Evolutionary conservation across 1,284 basidiomycete genomes (phyloP).

Genomic region (Ceratorhiza oryzae-sativae): DNA sequence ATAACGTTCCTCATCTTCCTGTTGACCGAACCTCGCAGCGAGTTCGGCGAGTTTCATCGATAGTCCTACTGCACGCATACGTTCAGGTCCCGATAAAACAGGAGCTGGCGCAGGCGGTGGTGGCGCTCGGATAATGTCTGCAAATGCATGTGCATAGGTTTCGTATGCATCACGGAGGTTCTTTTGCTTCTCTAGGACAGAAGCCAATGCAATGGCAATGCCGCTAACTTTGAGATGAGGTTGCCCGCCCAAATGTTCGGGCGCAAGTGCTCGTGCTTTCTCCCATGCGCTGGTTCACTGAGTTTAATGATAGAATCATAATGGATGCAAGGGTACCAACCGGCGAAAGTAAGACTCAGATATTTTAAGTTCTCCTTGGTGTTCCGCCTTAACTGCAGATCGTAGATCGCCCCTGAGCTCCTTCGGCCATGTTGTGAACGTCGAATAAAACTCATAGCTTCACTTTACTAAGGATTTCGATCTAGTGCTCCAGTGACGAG

Average conservation of each 20-base stretch:
- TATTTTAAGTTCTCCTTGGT: constrained; percentile 64
- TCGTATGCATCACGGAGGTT: constrained; percentile 61
- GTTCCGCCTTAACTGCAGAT: constrained; percentile 67
- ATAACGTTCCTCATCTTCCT: constrained; percentile 64
- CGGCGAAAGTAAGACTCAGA: constrained; percentile 63
- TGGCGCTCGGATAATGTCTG: constrained; percentile 48
- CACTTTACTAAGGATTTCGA: constrained; percentile 11
- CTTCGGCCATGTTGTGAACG: constrained; percentile 69
- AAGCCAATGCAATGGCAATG: constrained; percentile 69
- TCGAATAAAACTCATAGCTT: constrained; percentile 69
- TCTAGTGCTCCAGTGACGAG: not conserved
- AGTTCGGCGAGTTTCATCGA: constrained; percentile 73
- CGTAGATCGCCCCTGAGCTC: constrained; percentile 69
- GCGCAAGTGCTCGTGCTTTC: constrained; percentile 60
- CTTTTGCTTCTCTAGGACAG: constrained; percentile 62
- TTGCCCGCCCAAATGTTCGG: constrained; percentile 58
- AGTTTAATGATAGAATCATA: not conserved
- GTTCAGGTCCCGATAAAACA: constrained; percentile 55
- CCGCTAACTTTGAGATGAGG: constrained; percentile 74
- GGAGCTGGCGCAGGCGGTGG: constrained; percentile 40
- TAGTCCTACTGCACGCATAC: constrained; percentile 67
- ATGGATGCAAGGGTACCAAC: constrained; percentile 52
- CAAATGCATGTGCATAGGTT: constrained; percentile 58
- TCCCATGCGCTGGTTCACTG: constrained; percentile 63
- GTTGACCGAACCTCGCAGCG: constrained; percentile 53